Percentiles rank a stretch among this genome's conserved stretches.
phyloP scores from a whole-genome alignment of 1,284 basidiomycete species.

The Ustilago nuda region DNA sequence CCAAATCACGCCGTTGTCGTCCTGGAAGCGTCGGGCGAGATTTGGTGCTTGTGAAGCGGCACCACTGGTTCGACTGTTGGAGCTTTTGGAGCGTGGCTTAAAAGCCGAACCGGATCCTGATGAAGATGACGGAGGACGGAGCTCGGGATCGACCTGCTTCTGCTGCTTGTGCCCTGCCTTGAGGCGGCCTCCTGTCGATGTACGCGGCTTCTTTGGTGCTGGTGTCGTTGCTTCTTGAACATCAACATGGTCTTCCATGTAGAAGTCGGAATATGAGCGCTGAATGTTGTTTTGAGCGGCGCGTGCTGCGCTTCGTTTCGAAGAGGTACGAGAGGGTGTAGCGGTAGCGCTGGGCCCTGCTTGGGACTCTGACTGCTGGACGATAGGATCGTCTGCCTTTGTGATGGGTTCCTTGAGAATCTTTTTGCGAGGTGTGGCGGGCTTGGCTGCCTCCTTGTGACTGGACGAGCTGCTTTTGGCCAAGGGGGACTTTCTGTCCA shows the following conservation, averaged over 20 bases:
- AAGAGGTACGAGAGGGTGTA: constrained; percentile 9
- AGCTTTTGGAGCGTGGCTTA: constrained; percentile 3
- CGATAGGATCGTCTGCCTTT: neutral
- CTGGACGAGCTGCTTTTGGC: neutral
- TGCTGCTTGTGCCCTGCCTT: neutral
- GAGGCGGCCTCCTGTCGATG: constrained; percentile 8
- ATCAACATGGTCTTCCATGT: neutral
- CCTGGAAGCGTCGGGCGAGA: constrained; percentile 11
- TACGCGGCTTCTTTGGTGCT: constrained; percentile 13
- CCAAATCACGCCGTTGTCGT: constrained; percentile 15
- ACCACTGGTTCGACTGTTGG: neutral
- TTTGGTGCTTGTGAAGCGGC: neutral
- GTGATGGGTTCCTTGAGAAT: neutral
- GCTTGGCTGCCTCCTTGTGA: neutral
- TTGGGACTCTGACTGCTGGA: neutral
- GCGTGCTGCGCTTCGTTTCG: constrained; percentile 31
- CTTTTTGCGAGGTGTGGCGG: neutral
- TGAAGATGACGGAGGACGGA: neutral
- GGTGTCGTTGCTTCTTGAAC: constrained; percentile 6
- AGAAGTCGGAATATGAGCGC: constrained; percentile 22
- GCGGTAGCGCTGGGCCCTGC: neutral
- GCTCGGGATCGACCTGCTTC: neutral
- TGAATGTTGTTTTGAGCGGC: constrained; percentile 33
- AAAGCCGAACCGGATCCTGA: neutral
- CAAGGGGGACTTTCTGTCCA: neutral